Evolutionary conservation across 805 yeast species (phyloP).

Genomic region (Metschnikowia lunata): DNA sequence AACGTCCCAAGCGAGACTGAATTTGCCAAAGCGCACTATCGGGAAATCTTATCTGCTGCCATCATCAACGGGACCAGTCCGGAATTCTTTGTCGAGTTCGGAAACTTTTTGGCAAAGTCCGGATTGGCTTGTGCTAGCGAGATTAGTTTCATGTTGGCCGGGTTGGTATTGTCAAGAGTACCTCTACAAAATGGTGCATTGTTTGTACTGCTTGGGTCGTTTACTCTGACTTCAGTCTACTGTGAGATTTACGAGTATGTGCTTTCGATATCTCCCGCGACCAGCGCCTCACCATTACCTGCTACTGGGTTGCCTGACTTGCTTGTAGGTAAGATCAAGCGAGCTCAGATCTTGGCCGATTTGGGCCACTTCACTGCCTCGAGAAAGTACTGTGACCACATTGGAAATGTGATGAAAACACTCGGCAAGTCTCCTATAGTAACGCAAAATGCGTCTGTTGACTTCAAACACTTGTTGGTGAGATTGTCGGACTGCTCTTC

Average conservation of each 20-base stretch:
- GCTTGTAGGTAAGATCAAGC: slow-evolving; percentile 56
- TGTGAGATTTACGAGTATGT: slow-evolving; percentile 69
- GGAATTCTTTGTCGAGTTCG: slow-evolving; percentile 49
- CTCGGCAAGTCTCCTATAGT: slow-evolving; percentile 31
- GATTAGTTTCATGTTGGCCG: slow-evolving; percentile 44
- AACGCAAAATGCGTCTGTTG: slow-evolving; percentile 20
- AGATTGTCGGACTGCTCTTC: slow-evolving; percentile 43
- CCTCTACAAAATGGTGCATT: slow-evolving; percentile 23
- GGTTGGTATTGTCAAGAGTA: slow-evolving; percentile 37
- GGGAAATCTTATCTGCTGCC: slow-evolving; percentile 39
- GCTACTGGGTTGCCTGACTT: slow-evolving; percentile 49
- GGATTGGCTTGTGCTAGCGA: slow-evolving; percentile 37
- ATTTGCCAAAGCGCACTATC: slow-evolving; percentile 54
- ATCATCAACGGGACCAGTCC: slow-evolving; percentile 31
- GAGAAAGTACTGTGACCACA: slow-evolving; percentile 56
- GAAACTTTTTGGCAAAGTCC: slow-evolving; percentile 38
- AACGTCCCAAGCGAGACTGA: slow-evolving; percentile 37
- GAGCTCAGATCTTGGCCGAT: slow-evolving; percentile 69
- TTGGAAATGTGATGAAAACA: slow-evolving; percentile 31
- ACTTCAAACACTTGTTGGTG: slow-evolving; percentile 37
- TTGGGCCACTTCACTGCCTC: slow-evolving; percentile 55
- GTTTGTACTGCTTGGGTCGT: slow-evolving; percentile 40
- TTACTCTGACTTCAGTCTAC: slow-evolving; percentile 35
- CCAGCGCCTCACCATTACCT: slow-evolving; percentile 23
- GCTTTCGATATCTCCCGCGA: slow-evolving; percentile 20